A percentile compares a stretch with the other conserved stretches of the same genome.
Evolutionary conservation across 1,284 basidiomycete species (phyloP).

Genomic region (Singerocomus inundabilis): DNA sequence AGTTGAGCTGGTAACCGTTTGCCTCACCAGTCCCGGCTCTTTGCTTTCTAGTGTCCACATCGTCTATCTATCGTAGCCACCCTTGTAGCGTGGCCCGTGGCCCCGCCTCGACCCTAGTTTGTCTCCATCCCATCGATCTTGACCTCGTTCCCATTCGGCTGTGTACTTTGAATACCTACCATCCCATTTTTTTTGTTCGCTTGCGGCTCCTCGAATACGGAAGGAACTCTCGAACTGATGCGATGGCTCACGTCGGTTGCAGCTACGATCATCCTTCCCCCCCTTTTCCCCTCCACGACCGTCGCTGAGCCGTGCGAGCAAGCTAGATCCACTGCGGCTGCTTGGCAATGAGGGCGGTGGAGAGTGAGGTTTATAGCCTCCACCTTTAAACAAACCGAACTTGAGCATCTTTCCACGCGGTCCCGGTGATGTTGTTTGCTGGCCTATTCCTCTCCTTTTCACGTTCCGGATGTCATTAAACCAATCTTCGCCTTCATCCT

Average conservation of each 20-base stretch:
- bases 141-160: conserved; percentile 19
- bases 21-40: too few species aligned
- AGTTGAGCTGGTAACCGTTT: background rate
- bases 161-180: conserved; percentile 13
- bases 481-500: conserved; percentile 61
- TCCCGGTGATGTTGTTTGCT: conserved; percentile 1
- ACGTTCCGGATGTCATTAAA: conserved; percentile 42
- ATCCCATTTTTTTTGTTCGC: conserved; percentile 17
- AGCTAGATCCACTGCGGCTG: conserved; percentile 17
- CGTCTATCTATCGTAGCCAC: conserved; percentile 48
- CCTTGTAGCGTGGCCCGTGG: conserved; percentile 42
- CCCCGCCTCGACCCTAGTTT: conserved; percentile 15
- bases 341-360: conserved; percentile 7
- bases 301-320: conserved; percentile 33
- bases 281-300: conserved; percentile 12
- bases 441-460: conserved; percentile 26
- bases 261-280: conserved; percentile 8
- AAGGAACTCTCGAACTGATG: conserved; percentile 12
- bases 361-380: conserved; percentile 14
- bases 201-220: conserved; percentile 34
- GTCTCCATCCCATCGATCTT: conserved; percentile 26
- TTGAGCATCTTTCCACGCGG: conserved; percentile 35
- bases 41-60: conserved; percentile 1
- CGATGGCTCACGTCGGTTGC: conserved; percentile 10
- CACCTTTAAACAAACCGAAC: conserved; percentile 37